Conservation (phyloP, 495 filamentous ascomycete species). For the Hapsidospora chrysogenum region DNA sequence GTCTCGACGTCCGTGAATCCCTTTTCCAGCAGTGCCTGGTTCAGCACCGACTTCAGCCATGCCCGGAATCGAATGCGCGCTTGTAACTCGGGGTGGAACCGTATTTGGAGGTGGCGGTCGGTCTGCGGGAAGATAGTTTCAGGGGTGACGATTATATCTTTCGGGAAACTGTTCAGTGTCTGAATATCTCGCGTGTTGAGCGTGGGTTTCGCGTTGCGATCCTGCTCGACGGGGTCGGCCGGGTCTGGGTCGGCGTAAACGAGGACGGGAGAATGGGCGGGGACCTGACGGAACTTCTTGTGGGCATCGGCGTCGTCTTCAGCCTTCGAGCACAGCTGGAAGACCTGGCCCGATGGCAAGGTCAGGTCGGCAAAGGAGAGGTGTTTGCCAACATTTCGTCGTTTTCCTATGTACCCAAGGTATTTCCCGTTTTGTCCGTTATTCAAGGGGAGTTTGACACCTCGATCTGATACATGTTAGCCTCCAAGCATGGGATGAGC, state of each 20-base stretch:
- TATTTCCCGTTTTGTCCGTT: not conserved
- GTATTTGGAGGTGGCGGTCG: slow-evolving; percentile 70
- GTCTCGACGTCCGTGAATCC: slow-evolving; percentile 76
- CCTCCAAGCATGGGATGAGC: not conserved
- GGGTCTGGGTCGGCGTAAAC: slow-evolving; percentile 5
- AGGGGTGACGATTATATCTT: slow-evolving; percentile 54
- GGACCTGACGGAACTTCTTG: slow-evolving; percentile 14
- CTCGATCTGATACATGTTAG: not conserved
- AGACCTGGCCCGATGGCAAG: not conserved
- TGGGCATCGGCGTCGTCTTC: slow-evolving; percentile 7
- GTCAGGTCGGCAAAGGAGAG: slow-evolving; percentile 4
- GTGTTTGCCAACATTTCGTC: slow-evolving; percentile 2
- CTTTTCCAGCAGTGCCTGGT: slow-evolving; percentile 30
- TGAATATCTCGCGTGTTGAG: slow-evolving; percentile 39
- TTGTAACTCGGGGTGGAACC: slow-evolving; percentile 45
- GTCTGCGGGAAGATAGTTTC: slow-evolving; percentile 55
- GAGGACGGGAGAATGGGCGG: slow-evolving; percentile 20
- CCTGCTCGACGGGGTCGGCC: not conserved
- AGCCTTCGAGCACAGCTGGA: slow-evolving; percentile 21
- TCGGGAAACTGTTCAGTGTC: slow-evolving; percentile 58
- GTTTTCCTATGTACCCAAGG: slow-evolving; percentile 4
- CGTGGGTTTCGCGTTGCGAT: not conserved
- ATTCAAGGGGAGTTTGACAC: not conserved
- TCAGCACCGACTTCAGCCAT: slow-evolving; percentile 30
- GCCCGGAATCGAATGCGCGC: slow-evolving; percentile 45